phyloP scores from a whole-genome alignment of 345 rosid genomes.

The Ceriops tagal region DNA sequence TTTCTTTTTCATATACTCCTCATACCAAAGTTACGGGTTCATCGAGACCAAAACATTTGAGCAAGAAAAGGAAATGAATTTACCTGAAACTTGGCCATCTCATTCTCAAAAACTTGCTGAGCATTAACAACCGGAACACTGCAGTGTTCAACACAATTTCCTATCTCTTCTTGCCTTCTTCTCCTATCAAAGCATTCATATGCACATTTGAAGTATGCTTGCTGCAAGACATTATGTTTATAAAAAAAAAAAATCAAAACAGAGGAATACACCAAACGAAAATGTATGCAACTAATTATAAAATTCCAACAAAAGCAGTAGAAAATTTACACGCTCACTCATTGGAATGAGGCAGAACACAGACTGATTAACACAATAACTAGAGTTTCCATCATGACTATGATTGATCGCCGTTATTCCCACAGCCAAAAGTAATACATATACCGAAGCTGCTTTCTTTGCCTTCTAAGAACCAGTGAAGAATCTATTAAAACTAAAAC shows the following conservation, averaged over 20 bases:
- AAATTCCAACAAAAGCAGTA: background rate
- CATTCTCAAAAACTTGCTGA: constrained; percentile 75
- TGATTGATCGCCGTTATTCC: too few relatives aligned
- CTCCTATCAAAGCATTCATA: constrained; percentile 84
- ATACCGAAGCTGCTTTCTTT: background rate
- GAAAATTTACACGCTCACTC: background rate
- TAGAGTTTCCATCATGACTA: too few relatives aligned
- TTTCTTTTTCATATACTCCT: too few relatives aligned
- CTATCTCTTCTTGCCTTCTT: constrained; percentile 70
- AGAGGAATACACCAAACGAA: background rate
- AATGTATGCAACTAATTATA: background rate
- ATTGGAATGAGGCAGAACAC: background rate
- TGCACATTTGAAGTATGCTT: constrained; percentile 94
- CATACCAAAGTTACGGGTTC: too few relatives aligned
- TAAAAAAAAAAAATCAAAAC: constrained; percentile 6
- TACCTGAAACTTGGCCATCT: constrained; percentile 89
- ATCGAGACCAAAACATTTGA: too few relatives aligned
- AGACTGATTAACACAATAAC: background rate
- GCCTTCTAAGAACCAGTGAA: background rate
- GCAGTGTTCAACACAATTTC: constrained; percentile 72
- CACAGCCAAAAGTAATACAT: too few relatives aligned
- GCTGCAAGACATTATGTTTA: constrained; percentile 44
- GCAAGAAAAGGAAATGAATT: constrained; percentile 18
- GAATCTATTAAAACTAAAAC: too few relatives aligned
- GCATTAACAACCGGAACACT: constrained; percentile 70